phyloP scores from a whole-genome alignment of 768 basidiomycete species.

The Psilocybe tampanensis region DNA sequence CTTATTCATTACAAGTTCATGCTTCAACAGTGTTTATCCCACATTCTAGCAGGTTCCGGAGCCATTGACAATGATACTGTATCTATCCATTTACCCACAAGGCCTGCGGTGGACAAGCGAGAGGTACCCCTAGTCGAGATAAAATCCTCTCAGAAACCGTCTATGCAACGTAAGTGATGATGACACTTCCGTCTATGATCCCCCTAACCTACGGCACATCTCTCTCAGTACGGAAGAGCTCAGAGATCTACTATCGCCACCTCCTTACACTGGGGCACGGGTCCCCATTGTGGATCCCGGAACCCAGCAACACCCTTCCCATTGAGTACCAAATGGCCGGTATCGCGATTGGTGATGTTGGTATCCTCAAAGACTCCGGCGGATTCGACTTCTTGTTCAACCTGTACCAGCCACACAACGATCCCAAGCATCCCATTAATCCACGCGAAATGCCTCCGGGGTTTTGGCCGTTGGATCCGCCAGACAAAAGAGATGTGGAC shows the following conservation, averaged over 20 bases:
- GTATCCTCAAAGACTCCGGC: slow-evolving; percentile 11
- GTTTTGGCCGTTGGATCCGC: background rate
- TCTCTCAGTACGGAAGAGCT: background rate
- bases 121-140: no score
- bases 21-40: no score
- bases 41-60: background rate
- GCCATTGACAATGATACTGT: no score
- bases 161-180: background rate
- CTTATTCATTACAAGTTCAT: background rate
- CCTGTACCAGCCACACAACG: background rate
- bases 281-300: slow-evolving; percentile 15
- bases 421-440: slow-evolving; percentile 1
- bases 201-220: background rate
- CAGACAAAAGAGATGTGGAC: background rate
- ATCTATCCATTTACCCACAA: no score
- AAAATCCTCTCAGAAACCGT: background rate
- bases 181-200: background rate
- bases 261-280: slow-evolving; percentile 6
- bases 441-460: slow-evolving; percentile 4
- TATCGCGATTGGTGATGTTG: slow-evolving; percentile 16
- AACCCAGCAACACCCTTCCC: slow-evolving; percentile 11
- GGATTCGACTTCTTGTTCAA: slow-evolving; percentile 19
- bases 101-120: no score
- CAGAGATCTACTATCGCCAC: slow-evolving; percentile 10
- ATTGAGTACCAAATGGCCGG: slow-evolving; percentile 10